Conservation (phyloP, 805 yeast species). For the Kluyveromyces starmeri region DNA sequence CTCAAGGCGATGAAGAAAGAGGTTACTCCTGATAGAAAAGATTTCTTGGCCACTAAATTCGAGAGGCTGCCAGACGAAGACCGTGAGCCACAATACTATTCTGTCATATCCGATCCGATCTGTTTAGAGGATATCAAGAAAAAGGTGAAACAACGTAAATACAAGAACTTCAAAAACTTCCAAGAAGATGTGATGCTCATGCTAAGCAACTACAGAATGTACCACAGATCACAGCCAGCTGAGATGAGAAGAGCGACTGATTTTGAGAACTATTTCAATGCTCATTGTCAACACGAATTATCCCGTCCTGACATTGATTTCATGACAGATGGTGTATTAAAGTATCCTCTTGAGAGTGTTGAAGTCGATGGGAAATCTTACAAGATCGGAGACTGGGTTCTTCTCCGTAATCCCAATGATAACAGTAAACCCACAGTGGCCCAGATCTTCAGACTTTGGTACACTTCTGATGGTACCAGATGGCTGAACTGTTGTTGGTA, state of each 20-base stretch:
- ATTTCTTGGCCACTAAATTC: constrained; percentile 52
- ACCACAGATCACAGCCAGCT: constrained; percentile 48
- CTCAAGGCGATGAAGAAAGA: constrained; percentile 74
- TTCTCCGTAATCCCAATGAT: constrained; percentile 80
- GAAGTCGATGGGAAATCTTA: constrained; percentile 64
- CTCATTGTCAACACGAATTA: constrained; percentile 57
- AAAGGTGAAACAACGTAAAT: constrained; percentile 78
- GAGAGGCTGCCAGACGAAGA: constrained; percentile 74
- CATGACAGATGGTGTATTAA: constrained; percentile 48
- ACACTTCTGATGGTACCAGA: constrained; percentile 64
- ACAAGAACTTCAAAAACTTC: constrained; percentile 65
- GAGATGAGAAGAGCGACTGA: constrained; percentile 52
- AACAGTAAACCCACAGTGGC: constrained; percentile 85
- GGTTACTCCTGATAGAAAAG: constrained; percentile 41
- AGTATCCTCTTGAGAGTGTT: constrained; percentile 73
- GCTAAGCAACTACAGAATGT: constrained; percentile 64
- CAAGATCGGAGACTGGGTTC: constrained; percentile 92
- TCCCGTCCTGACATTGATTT: constrained; percentile 76
- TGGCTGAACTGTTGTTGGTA: constrained; percentile 98
- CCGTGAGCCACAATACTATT: constrained; percentile 37
- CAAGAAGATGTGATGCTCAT: constrained; percentile 67
- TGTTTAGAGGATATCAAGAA: constrained; percentile 67
- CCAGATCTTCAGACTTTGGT: constrained; percentile 90
- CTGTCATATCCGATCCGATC: constrained; percentile 48
- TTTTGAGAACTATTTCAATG: constrained; percentile 54